phyloP scores from a whole-genome alignment of 768 basidiomycete species.

The Xerocomellus intermedius region DNA sequence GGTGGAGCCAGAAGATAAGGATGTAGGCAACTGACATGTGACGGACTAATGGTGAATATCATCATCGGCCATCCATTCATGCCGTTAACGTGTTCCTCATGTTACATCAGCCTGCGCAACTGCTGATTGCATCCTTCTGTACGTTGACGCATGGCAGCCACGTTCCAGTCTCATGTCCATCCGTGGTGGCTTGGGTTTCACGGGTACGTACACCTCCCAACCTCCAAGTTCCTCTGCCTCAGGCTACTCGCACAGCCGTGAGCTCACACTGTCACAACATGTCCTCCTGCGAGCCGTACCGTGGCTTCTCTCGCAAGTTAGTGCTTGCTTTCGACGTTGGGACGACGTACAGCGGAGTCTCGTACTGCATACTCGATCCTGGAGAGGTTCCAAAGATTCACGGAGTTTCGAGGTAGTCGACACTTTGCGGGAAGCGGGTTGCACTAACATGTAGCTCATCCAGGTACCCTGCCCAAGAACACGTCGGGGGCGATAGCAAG shows the following conservation, averaged over 20 bases:
- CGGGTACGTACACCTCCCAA: neutral
- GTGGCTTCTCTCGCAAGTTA: conserved; percentile 39
- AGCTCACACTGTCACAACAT: conserved; percentile 22
- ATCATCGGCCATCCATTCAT: too few relatives aligned
- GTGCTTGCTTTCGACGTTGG: conserved; percentile 46
- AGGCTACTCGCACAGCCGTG: neutral
- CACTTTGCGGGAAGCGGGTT: neutral
- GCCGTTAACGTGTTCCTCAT: too few relatives aligned
- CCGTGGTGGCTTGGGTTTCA: neutral
- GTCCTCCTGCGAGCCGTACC: conserved; percentile 31
- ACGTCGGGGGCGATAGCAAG: conserved; percentile 45
- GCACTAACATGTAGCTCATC: neutral
- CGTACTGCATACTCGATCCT: conserved; percentile 37
- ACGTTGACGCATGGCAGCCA: neutral
- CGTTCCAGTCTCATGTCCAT: neutral
- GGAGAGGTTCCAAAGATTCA: conserved; percentile 32
- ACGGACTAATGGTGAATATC: neutral
- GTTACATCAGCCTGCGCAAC: too few relatives aligned
- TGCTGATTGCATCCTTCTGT: too few relatives aligned
- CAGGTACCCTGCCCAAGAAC: conserved; percentile 49
- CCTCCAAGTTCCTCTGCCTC: neutral
- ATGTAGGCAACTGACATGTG: too few relatives aligned
- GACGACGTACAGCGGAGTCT: conserved; percentile 43
- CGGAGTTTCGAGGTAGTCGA: conserved; percentile 26
- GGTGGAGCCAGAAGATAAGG: too few relatives aligned